Base-by-base conservation (phyloP, 176 grass and related monocot genomes). In the Tillandsia leiboldiana region DNA sequence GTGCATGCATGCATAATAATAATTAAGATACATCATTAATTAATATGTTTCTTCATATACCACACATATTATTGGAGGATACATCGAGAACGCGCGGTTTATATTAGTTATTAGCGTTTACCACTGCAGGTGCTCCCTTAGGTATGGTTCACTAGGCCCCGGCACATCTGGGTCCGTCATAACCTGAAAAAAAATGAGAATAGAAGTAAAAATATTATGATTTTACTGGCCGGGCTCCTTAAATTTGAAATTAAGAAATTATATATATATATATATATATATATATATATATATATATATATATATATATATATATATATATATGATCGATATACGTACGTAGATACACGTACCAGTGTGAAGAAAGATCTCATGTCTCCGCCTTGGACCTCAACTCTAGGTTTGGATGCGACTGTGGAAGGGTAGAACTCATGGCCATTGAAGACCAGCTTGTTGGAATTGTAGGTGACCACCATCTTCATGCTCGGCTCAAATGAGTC, bases 141-240 rank as follows among this genome's bases (percentile, higher is more conserved):
- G 87, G 74, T 99, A 88, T 26, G 95, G 95, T 77, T 99, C 95
- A 69, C 95, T 94, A 10, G 95, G 90, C 17, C 95, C 90, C 72
- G 95, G 95, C 26, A 90, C 95, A 77, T 99, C 90, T 49, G 95
- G 95, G 51, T 99, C 95, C 58, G 66, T 99, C 95, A 99, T 99
- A 65, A 99, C 84, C 95, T 99, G 81, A 26, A 27, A n/a, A n/a
- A 26, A 12, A 10, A 33, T 12, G 9, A 11, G 1, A n/a, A 56
- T 17, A 8, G 9, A 13, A 53, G 12, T 73, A 70, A 65, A 23
- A 67, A 50, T 15, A 63, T 49, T 72, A 33, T 51, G 11, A 68
- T 10, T 49, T 56, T 69, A 49, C 51, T 53, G 23, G 26, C 1
- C 4, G 15, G 26, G 6, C 4, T 26, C 17, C 8, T 29, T 42